phyloP scores from a whole-genome alignment of 2,329 filamentous ascomycete genomes.

The Hypoxylon sp. region DNA sequence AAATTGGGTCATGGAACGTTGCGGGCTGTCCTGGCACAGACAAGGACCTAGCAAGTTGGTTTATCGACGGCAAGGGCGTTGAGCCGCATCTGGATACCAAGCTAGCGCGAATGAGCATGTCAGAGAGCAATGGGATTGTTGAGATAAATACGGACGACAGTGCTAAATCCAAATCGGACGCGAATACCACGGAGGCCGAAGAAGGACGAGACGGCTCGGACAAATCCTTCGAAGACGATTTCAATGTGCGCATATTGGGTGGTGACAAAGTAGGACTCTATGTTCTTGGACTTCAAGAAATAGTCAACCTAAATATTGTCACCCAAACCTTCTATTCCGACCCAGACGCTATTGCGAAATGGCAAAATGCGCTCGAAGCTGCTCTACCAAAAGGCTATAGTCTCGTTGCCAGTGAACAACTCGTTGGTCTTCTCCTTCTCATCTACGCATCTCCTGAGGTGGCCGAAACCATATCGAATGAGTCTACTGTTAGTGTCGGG shows the following conservation, averaged over 20 bases:
- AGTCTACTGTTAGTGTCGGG: conserved; percentile 84
- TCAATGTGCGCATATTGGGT: conserved; percentile 57
- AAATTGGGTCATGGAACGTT: conserved; percentile 96
- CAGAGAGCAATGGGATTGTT: conserved; percentile 51
- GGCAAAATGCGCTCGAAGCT: conserved; percentile 78
- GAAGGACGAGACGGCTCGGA: conserved; percentile 39
- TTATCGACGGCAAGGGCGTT: conserved; percentile 78
- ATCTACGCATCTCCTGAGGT: conserved; percentile 86
- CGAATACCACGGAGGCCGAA: conserved; percentile 39
- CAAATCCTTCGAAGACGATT: conserved; percentile 52
- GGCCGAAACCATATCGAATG: conserved; percentile 76
- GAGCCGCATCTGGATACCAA: conserved; percentile 69
- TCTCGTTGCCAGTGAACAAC: conserved; percentile 81
- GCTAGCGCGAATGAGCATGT: conserved; percentile 63
- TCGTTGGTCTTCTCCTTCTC: conserved; percentile 84
- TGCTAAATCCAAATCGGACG: conserved; percentile 15
- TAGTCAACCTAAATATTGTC: conserved; percentile 84
- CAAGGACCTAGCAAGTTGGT: conserved; percentile 89
- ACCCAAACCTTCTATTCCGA: conserved; percentile 83
- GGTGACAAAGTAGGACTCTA: conserved; percentile 85
- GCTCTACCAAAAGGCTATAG: conserved; percentile 80
- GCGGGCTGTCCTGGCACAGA: conserved; percentile 85
- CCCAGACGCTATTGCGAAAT: conserved; percentile 74
- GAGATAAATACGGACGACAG: conserved; percentile 11
- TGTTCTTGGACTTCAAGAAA: conserved; percentile 88